Evolutionary conservation across 1,139 yeast genomes (phyloP), one percentile per base, ranked within the genome.

Genomic region (Saccharomyces pastorianus): DNA sequence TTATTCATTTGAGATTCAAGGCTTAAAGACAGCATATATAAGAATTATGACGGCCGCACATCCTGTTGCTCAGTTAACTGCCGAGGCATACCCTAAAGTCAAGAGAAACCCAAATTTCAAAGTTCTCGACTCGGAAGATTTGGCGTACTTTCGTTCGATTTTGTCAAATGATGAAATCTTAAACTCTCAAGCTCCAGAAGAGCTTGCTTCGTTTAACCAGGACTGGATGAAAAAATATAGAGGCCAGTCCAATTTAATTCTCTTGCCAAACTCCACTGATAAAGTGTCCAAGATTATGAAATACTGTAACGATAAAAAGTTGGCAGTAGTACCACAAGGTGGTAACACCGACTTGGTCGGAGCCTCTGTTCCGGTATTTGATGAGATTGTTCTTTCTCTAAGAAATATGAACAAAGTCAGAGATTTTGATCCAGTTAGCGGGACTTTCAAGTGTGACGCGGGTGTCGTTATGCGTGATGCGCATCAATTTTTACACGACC

Each of bases 271-370:
- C 63, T 80, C 87, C 17, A 80, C 88, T 2, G 81, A 84, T 57
- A 91, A 89, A 69, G 85, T 89, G 29, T 77, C 88, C 9, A 67
- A 81, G 63, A 88, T 90, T 59, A 69, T 90, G 64, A 82, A 83
- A 68, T 85, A 88, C 71, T 88, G 96, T 75, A 86, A 88, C 67
- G 88, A 84, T 27, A 73, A 83, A 49, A 79, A 77, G 57, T 73
- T 90, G 50, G 96, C 97, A 0, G 86, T 90, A 51, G 96, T 89
- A 4, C 97, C 97, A 7, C 97, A 90, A 71, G 96, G 96, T 67
- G 97, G 97, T 56, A 90, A 90, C 72, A 90, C 97, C 5, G 96
- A 96, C n/a, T 79, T 90, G 52, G 97, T 90, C 32, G 97, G 97
- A 53, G 97, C 96, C 1, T 85, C 95, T 2, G 82, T 83, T 46